These are phyloP conservation scores for Globisporangium apiculatum DNA, from an alignment of 352 stramenopile species.

Conservation along the genomic window DNA sequence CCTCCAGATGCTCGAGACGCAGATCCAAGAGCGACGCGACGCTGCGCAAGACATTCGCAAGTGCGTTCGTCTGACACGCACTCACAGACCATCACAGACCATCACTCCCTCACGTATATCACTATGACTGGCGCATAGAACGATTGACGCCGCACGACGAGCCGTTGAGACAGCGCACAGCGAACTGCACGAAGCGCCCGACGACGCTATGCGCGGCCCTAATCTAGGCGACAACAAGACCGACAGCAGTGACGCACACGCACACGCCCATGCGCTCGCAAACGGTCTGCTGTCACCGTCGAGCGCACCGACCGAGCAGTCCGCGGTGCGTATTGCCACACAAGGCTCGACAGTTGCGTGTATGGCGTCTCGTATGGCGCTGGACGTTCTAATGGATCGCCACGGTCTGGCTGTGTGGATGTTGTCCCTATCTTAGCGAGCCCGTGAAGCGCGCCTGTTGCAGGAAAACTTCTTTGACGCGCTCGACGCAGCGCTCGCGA, in stretches of 20 bases:
- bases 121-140: constrained; percentile 13
- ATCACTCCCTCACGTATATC: too few species aligned
- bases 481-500: constrained; percentile 37
- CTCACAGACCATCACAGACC: too few species aligned
- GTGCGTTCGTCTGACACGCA: constrained; percentile 10
- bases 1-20: constrained; percentile 73
- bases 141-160: constrained; percentile 58
- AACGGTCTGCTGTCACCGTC: constrained; percentile 9
- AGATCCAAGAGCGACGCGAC: constrained; percentile 72
- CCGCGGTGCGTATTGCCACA: constrained; percentile 17
- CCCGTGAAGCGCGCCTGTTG: constrained; percentile 38
- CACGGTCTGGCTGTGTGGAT: not conserved
- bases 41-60: constrained; percentile 65
- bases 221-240: constrained; percentile 21
- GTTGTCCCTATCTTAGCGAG: constrained; percentile 20
- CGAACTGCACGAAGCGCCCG: constrained; percentile 44
- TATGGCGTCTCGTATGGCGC: not conserved
- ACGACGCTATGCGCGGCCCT: constrained; percentile 22
- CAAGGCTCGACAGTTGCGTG: too few species aligned
- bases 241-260: constrained; percentile 14
- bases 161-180: constrained; percentile 53
- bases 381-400: not conserved
- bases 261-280: constrained; percentile 5
- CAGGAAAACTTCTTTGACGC: constrained; percentile 62
- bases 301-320: constrained; percentile 28